Base-by-base conservation (phyloP, 2,329 filamentous ascomycete species). In the Colletotrichum spinosum region DNA sequence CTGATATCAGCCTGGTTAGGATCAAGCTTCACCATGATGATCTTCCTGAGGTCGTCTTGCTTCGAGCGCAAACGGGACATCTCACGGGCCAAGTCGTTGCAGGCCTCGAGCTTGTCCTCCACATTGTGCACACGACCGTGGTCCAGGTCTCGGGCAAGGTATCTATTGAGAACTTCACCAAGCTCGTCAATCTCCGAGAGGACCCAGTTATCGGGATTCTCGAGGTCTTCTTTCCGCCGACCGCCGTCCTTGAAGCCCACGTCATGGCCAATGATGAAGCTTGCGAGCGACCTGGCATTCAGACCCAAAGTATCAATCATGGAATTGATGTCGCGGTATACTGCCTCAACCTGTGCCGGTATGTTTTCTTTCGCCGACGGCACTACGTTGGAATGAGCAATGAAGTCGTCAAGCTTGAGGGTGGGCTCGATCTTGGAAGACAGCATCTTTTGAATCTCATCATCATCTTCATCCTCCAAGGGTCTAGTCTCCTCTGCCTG, bases 281-380 rank as follows among this genome's bases (percentile, higher is more conserved):
- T 81, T 52, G 84, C 82, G 42, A 95, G 86, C 6, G 92, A 88
- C 13, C 86, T 83, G 10, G 83, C 88, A 74, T 98, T 98, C 54
- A 97, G 85, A 9, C 95, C 95, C 45, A 98, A 81, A 0, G 92
- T 95, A 72, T 97, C 93, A 48, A 99, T 90, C 96, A 98, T 99
- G 11, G 92, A 92, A 76, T 96, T 95, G 74, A 95, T 92, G 72
- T 95, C 92, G 49, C 91, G 86, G 75, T 92, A 96, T 1, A 91
- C 81, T 15, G 87, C 85, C 72, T 91, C 88, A 25, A 89, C 87
- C 69, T 90, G 88, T 8, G 85, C 83, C 4, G 88, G 85, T 38
- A 90, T 81, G 50, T 83, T 88, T 59, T 89, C 85, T 56, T 82
- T 80, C 12, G 84, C 83, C 12, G 83, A 81, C 4, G 83, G 79